Conservation (phyloP, 1,284 basidiomycete genomes). For the Phellopilus nigrolimitatus region DNA sequence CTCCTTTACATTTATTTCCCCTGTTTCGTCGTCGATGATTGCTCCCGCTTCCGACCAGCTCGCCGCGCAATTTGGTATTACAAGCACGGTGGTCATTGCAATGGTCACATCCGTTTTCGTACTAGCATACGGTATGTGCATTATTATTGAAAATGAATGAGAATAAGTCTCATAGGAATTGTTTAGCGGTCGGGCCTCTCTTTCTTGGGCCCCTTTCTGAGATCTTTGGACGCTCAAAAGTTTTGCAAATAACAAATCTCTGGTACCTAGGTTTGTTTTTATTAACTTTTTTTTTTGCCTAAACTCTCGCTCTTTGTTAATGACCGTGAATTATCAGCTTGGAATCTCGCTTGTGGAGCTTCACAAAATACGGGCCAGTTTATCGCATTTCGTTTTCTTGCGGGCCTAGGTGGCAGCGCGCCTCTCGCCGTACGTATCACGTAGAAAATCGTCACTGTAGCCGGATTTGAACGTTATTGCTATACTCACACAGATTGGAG, state of each 20-base stretch:
- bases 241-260: constrained; percentile 48
- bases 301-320: not conserved
- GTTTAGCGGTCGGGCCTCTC: constrained; percentile 45
- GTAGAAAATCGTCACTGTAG: constrained; percentile 1
- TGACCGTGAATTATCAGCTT: constrained; percentile 38
- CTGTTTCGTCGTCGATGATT: constrained; percentile 68
- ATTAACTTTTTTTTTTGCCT: too few relatives aligned
- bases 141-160: not conserved
- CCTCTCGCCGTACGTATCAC: constrained; percentile 45
- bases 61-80: constrained; percentile 52
- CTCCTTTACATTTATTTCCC: constrained; percentile 61
- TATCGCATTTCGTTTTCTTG: constrained; percentile 60
- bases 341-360: constrained; percentile 66
- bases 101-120: constrained; percentile 67
- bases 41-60: constrained; percentile 58
- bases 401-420: constrained; percentile 62
- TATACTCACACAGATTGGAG: constrained; percentile 43
- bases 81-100: constrained; percentile 45
- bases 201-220: constrained; percentile 56
- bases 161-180: constrained; percentile 16
- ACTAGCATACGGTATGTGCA: constrained; percentile 54
- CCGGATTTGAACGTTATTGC: not conserved
- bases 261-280: constrained; percentile 50
- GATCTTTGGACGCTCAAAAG: constrained; percentile 38
- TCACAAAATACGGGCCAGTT: constrained; percentile 53